These are phyloP conservation scores for Hemileccinum rubropunctum DNA, from an alignment of 768 basidiomycete genomes.

Conservation along the genomic window DNA sequence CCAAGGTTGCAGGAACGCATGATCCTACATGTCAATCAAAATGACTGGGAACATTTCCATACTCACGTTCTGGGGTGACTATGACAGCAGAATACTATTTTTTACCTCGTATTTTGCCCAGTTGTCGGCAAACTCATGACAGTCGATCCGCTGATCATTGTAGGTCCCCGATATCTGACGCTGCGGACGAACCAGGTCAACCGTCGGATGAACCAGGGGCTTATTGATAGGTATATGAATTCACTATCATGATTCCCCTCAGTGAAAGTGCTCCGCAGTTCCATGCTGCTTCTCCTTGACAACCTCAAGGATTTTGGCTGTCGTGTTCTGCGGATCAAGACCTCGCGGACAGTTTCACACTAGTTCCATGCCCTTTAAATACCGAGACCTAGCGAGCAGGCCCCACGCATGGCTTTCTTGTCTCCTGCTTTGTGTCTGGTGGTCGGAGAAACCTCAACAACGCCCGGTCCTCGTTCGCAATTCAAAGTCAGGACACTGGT, in stretches of 20 bases:
- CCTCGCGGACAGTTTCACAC: conserved; percentile 16
- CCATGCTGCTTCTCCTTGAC: conserved; percentile 18
- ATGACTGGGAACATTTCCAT: background rate
- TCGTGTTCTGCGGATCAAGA: conserved; percentile 18
- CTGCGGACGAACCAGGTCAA: conserved; percentile 5
- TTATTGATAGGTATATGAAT: conserved; percentile 8
- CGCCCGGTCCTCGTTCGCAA: conserved; percentile 28
- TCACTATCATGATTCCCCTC: conserved; percentile 7
- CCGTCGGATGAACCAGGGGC: conserved; percentile 1
- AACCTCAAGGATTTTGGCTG: conserved; percentile 17
- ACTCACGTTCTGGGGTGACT: background rate
- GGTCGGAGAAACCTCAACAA: conserved; percentile 21
- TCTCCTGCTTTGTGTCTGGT: conserved; percentile 23
- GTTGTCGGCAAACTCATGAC: background rate
- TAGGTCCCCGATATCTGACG: background rate
- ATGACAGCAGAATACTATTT: background rate
- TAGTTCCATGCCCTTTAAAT: conserved; percentile 27
- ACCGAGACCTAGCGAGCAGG: conserved; percentile 14
- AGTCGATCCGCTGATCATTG: background rate
- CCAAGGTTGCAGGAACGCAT: background rate
- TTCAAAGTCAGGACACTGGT: conserved; percentile 25
- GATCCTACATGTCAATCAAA: background rate
- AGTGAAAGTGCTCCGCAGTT: conserved; percentile 21
- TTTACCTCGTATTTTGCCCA: background rate
- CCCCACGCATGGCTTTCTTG: conserved; percentile 21